These are phyloP conservation scores for Tetracladium maxilliforme DNA, from an alignment of 2,329 filamentous ascomycete species.

Conservation along the genomic window DNA sequence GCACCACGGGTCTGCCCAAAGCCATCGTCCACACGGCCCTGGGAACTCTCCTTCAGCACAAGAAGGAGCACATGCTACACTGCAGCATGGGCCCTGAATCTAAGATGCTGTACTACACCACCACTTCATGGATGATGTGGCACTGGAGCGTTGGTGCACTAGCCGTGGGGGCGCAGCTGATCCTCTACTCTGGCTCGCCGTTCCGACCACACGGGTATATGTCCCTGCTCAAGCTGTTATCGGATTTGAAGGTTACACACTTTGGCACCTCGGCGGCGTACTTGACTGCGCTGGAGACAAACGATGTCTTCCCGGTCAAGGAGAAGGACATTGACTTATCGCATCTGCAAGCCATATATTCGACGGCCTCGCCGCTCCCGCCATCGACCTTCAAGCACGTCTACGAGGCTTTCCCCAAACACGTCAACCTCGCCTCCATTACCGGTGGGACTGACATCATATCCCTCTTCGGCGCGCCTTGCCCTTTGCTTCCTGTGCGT, in stretches of 20 bases:
- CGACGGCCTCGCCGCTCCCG: conserved; percentile 80
- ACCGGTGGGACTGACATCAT: conserved; percentile 96
- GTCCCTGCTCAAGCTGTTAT: conserved; percentile 70
- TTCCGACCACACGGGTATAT: conserved; percentile 69
- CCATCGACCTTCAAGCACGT: conserved; percentile 88
- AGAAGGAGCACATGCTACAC: conserved; percentile 88
- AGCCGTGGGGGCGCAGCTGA: conserved; percentile 65
- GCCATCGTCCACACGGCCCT: conserved; percentile 87
- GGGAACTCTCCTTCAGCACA: conserved; percentile 87
- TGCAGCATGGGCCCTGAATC: conserved; percentile 62
- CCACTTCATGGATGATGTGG: conserved; percentile 99
- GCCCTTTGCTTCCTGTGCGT: conserved; percentile 58
- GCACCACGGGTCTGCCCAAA: conserved; percentile 78
- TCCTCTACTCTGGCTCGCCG: conserved; percentile 87
- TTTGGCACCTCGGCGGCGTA: conserved; percentile 95
- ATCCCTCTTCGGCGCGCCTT: conserved; percentile 81
- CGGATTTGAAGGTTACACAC: conserved; percentile 71
- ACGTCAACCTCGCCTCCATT: conserved; percentile 82
- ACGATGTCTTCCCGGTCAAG: conserved; percentile 42
- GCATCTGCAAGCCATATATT: conserved; percentile 73
- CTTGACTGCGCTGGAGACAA: conserved; percentile 78
- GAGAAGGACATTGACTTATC: conserved; percentile 41
- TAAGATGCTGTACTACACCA: conserved; percentile 84
- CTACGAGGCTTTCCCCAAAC: conserved; percentile 64
- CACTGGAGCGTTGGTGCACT: conserved; percentile 88